Evolutionary conservation across 2,329 filamentous ascomycete species (phyloP), one percentile per base, ranked within the genome.

Genomic region (Epichloe elymi): DNA sequence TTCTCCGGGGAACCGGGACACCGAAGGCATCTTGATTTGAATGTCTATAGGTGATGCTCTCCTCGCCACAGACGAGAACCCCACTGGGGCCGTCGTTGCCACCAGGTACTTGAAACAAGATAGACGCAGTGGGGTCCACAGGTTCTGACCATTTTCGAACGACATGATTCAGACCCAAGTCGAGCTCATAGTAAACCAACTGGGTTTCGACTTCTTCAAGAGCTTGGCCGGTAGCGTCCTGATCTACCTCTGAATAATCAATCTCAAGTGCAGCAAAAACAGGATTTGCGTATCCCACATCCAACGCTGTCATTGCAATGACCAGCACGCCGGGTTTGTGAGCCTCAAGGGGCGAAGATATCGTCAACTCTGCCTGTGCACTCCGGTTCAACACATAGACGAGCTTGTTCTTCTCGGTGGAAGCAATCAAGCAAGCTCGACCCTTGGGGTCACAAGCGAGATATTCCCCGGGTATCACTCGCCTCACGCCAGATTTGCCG

Each of bases 321-420:
- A 97, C 90, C 47, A 98, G 70, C 1, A 91, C 91, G 54, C 91
- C 88, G 12, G 88, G 82, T 67, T 93, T 95, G 69, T 98, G 91
- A 2, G 93, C 94, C 69, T 98, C 94, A 17, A 98, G 77, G 0
- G 93, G 93, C 14, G 93, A 98, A 5, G 93, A 98, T 48, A 98
- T 98, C 40, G 90, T 94, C 60, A 98, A 80, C 67, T 95, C 88
- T 17, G 90, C 90, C 68, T 97, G 88, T 3, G 89, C 80, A 70
- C 95, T 95, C 57, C 94, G 85, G 68, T 97, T 97, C 59, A 98
- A 76, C 61, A 98, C 91, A 70, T 98, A 99, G 59, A 98, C 93
- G 51, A 99, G 85, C 73, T 98, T 98, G 73, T 97, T 98, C 78
- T 98, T 98, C 72, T 99, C 94, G 51, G 91, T 78, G 5, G 90